Evolutionary conservation across 2,329 filamentous ascomycete species (phyloP).

Genomic region (Alternaria postmessia): DNA sequence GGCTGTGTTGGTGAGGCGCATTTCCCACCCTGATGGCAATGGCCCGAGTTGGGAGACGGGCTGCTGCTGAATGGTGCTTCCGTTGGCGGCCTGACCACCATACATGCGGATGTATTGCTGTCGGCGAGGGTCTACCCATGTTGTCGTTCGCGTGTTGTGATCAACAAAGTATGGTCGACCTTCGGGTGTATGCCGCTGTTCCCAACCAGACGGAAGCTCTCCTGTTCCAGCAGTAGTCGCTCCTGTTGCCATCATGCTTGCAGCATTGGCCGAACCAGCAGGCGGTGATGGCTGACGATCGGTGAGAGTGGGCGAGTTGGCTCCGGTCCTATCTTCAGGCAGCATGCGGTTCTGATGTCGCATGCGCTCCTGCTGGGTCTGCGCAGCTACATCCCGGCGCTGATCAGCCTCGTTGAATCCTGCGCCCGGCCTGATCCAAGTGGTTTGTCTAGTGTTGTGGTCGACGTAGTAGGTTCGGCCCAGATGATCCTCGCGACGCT

Average conservation of each 20-base stretch:
- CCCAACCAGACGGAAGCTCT: slow-evolving; percentile 94
- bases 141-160: slow-evolving; percentile 97
- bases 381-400: slow-evolving; percentile 82
- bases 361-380: slow-evolving; percentile 90
- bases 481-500: slow-evolving; percentile 92
- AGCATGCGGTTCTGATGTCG: slow-evolving; percentile 95
- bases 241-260: slow-evolving; percentile 93
- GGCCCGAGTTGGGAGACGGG: slow-evolving; percentile 96
- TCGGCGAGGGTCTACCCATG: slow-evolving; percentile 95
- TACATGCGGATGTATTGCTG: slow-evolving; percentile 99
- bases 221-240: slow-evolving; percentile 93
- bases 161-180: slow-evolving; percentile 97
- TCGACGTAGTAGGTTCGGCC: slow-evolving; percentile 98
- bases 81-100: slow-evolving; percentile 77
- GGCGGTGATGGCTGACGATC: slow-evolving; percentile 57
- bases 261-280: slow-evolving; percentile 61
- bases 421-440: slow-evolving; percentile 89
- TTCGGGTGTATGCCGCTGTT: slow-evolving; percentile 94
- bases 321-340: slow-evolving; percentile 92
- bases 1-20: slow-evolving; percentile 97
- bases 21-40: slow-evolving; percentile 97
- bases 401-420: slow-evolving; percentile 79
- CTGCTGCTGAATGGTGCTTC: slow-evolving; percentile 93
- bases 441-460: slow-evolving; percentile 95
- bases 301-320: slow-evolving; percentile 83